These are phyloP conservation scores for Chaetoscypha palmicola DNA, from an alignment of 2,329 filamentous ascomycete species.

Conservation along the genomic window DNA sequence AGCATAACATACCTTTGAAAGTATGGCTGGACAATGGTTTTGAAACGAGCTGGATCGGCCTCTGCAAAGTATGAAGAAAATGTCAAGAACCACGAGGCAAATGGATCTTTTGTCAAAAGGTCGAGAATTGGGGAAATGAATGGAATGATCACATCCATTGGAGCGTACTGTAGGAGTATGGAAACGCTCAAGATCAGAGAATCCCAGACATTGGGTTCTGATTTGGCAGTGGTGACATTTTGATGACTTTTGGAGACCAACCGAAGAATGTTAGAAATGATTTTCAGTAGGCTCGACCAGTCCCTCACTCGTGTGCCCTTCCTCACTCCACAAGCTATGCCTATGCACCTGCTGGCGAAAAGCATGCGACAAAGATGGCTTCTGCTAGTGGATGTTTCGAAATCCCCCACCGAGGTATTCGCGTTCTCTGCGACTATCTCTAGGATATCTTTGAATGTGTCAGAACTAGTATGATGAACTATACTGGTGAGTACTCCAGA, in stretches of 20 bases:
- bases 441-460: slow-evolving; percentile 65
- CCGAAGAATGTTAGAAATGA: slow-evolving; percentile 46
- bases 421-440: slow-evolving; percentile 51
- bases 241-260: slow-evolving; percentile 36
- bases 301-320: slow-evolving; percentile 67
- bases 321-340: slow-evolving; percentile 68
- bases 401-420: slow-evolving; percentile 33
- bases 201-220: slow-evolving; percentile 46
- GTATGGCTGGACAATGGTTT: slow-evolving; percentile 67
- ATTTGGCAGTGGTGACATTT: slow-evolving; percentile 21
- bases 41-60: slow-evolving; percentile 67
- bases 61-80: slow-evolving; percentile 80
- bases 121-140: slow-evolving; percentile 60
- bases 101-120: slow-evolving; percentile 54
- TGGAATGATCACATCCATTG: slow-evolving; percentile 72
- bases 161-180: slow-evolving; percentile 66
- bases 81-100: slow-evolving; percentile 68
- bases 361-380: slow-evolving; percentile 37
- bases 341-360: slow-evolving; percentile 53
- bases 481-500: slow-evolving; percentile 72
- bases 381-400: slow-evolving; percentile 30
- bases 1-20: slow-evolving; percentile 61
- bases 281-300: slow-evolving; percentile 61
- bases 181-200: slow-evolving; percentile 51
- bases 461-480: slow-evolving; percentile 71